phyloP scores from a whole-genome alignment of 129 eudicot genomes.

The Flaveria bidentis region DNA sequence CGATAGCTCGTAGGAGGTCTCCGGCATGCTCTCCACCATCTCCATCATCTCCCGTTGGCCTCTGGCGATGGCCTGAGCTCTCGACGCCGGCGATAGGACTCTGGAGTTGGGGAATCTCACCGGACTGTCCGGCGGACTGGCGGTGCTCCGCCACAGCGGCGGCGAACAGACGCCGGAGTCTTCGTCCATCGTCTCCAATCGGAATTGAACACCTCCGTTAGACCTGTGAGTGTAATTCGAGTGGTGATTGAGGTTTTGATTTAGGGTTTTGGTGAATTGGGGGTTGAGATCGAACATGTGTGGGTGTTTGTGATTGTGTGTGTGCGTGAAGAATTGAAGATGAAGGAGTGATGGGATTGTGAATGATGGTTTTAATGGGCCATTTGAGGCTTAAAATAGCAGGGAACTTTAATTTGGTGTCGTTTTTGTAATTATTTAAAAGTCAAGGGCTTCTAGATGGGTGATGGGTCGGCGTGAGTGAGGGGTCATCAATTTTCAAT shows the following conservation, averaged over 20 bases:
- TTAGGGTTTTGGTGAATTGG: conserved; percentile 19
- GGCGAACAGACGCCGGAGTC: conserved; percentile 63
- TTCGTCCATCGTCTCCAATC: conserved; percentile 39
- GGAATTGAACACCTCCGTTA: conserved; percentile 45
- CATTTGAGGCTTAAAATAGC: conserved; percentile 41
- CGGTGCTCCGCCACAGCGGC: conserved; percentile 50
- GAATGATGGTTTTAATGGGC: conserved; percentile 34
- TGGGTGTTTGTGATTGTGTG: not conserved
- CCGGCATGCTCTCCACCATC: conserved; percentile 89
- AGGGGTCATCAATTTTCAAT: conserved; percentile 19
- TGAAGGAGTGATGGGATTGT: conserved; percentile 30
- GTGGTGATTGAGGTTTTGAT: conserved; percentile 17
- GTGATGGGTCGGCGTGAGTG: conserved; percentile 40
- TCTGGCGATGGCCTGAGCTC: conserved; percentile 69
- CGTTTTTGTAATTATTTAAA: conserved; percentile 16
- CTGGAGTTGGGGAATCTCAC: conserved; percentile 21
- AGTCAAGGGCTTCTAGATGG: conserved; percentile 67
- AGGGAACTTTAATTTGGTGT: conserved; percentile 30
- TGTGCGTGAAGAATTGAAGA: conserved; percentile 18
- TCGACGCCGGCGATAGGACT: conserved; percentile 52
- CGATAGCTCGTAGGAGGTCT: conserved; percentile 76
- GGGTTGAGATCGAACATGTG: conserved; percentile 53
- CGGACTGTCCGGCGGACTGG: conserved; percentile 40
- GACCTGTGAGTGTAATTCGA: conserved; percentile 22
- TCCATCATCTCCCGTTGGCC: conserved; percentile 90